Evolutionary conservation across 495 filamentous ascomycete species (phyloP), one percentile per base, ranked within the genome.

Genomic region (Cairneyella variabilis): DNA sequence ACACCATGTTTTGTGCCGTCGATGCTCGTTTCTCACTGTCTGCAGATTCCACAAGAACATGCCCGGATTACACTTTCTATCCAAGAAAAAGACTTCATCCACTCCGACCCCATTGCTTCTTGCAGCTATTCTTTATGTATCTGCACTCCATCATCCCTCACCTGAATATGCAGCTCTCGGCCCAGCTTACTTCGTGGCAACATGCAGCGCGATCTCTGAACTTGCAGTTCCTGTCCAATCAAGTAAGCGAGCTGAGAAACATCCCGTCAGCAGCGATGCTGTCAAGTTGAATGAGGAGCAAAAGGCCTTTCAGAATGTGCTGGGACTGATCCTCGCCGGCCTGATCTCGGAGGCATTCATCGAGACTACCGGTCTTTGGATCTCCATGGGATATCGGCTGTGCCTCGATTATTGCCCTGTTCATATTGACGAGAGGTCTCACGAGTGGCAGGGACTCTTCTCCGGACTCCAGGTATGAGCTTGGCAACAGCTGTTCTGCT

Each of bases 251-350:
- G 46, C 17, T 12, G 36, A 42, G 11, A 23, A 45, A 12, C 17
- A 18, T 11, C 7, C 43, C n/a, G 10, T 22, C 18, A 28, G 16
- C 8, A 26, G n/a, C 21, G 46, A 44, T 4, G 34, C 18, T 17
- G 26, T 20, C 25, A 44, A 57, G 9, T 17, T 44, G n/a, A 51
- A 36, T 27, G 50, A 51, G 26, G 57, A 59, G 36, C 43, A 54
- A 43, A 45, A 40, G 22, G 32, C 36, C n/a, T 69, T 71, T 46
- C 65, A 71, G 17, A 60, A 73, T 41, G 69, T 73, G 8, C 64
- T 71, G 8, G 70, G 70, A 11, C 45, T 73, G 4, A 68, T 73
- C n/a, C 70, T 73, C 61, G 70, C 70, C 17, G 69, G 69, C 28
- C 53, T 73, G 25, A 68, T 65, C 44, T 71, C 66, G 0, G 70